These are phyloP conservation scores for Saccharomycopsis olivae DNA, from an alignment of 805 yeast genomes.

Conservation along the genomic window DNA sequence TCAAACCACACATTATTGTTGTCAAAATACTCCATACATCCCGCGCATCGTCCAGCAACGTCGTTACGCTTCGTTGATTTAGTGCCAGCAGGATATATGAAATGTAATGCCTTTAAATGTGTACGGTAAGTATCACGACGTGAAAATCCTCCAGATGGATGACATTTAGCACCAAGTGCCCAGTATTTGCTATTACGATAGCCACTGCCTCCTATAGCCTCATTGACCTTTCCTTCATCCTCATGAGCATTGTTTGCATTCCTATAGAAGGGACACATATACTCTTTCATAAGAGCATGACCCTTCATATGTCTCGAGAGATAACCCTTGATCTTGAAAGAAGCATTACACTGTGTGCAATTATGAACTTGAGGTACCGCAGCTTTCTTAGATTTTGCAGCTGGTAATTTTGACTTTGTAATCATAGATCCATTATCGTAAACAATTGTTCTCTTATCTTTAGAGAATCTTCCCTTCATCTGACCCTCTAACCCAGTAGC, in stretches of 20 bases:
- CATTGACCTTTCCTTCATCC: neutral
- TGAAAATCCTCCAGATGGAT: conserved; percentile 73
- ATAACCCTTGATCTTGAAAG: conserved; percentile 83
- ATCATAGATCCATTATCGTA: conserved; percentile 11
- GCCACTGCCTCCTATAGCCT: neutral
- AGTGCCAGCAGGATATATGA: conserved; percentile 80
- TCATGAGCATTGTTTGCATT: neutral
- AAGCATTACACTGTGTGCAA: conserved; percentile 68
- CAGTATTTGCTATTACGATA: neutral
- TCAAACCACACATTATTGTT: conserved; percentile 74
- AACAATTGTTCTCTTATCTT: conserved; percentile 5
- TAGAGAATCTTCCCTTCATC: no score
- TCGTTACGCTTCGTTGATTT: conserved; percentile 60
- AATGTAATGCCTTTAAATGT: conserved; percentile 83
- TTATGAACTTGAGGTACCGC: conserved; percentile 37
- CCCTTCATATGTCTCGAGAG: conserved; percentile 74
- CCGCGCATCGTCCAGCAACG: conserved; percentile 68
- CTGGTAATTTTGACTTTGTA: conserved; percentile 8
- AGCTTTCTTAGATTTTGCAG: conserved; percentile 44
- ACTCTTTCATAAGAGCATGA: conserved; percentile 58
- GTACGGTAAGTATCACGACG: conserved; percentile 89
- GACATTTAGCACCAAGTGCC: conserved; percentile 37
- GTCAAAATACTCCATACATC: conserved; percentile 54
- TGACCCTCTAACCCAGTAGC: no score
- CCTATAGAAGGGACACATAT: conserved; percentile 63